A percentile compares a stretch with the other conserved stretches of the same genome.
These are phyloP conservation scores for Chalaropsis ovoidea DNA, from an alignment of 2,329 filamentous ascomycete genomes.

Conservation along the genomic window DNA sequence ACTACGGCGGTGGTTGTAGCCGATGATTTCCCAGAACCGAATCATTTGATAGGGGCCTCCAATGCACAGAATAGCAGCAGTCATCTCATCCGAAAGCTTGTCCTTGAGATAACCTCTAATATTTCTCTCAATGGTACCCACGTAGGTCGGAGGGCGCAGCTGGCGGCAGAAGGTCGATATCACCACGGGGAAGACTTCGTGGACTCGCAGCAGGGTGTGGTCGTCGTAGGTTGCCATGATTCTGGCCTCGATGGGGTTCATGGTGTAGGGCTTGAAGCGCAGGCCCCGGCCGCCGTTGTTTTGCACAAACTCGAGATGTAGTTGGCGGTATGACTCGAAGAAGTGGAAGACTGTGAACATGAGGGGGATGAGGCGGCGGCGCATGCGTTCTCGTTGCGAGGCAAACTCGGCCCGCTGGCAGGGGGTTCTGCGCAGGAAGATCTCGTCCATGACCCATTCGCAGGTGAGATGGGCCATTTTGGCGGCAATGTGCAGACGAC, in stretches of 20 bases:
- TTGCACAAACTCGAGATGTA: slow-evolving; percentile 48
- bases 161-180: slow-evolving; percentile 55
- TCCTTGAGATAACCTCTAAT: slow-evolving; percentile 54
- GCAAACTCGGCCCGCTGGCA: slow-evolving; percentile 48
- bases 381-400: slow-evolving; percentile 53
- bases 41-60: slow-evolving; percentile 55
- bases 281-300: slow-evolving; percentile 45
- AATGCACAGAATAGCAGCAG: slow-evolving; percentile 49
- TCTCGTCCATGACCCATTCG: slow-evolving; percentile 55
- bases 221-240: slow-evolving; percentile 58
- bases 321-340: slow-evolving; percentile 53
- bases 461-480: slow-evolving; percentile 54
- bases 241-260: slow-evolving; percentile 52
- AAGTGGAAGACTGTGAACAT: slow-evolving; percentile 59
- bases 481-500: slow-evolving; percentile 53
- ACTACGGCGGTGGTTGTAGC: slow-evolving; percentile 50
- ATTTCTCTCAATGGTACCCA: slow-evolving; percentile 51
- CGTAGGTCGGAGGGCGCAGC: slow-evolving; percentile 54
- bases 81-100: slow-evolving; percentile 52
- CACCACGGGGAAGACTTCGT: slow-evolving; percentile 54
- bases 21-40: slow-evolving; percentile 55
- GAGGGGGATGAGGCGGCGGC: slow-evolving; percentile 51
- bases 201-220: slow-evolving; percentile 50
- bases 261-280: slow-evolving; percentile 44
- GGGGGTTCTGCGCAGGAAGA: slow-evolving; percentile 50